Percentiles rank a stretch among this genome's conserved stretches.
These are phyloP conservation scores for Ceratonia siliqua DNA, from an alignment of 306 rosid genomes.

Conservation along the genomic window DNA sequence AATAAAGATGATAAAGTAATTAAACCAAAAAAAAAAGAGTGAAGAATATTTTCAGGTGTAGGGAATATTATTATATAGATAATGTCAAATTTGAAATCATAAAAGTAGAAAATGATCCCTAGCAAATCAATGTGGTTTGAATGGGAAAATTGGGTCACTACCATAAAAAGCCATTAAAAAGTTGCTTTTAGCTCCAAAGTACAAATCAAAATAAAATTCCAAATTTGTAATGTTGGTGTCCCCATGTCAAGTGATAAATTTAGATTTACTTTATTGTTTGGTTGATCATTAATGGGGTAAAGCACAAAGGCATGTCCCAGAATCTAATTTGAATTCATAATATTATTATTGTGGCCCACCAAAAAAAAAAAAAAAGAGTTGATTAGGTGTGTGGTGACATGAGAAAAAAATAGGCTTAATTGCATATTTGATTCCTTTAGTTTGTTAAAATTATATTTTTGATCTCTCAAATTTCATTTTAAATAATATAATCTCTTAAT, in stretches of 20 bases:
- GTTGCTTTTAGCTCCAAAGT: slow-evolving; percentile 34
- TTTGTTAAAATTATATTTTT: too few species aligned
- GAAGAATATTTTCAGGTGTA: not conserved
- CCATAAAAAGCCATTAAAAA: slow-evolving; percentile 19
- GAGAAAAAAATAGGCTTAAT: too few species aligned
- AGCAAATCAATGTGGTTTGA: slow-evolving; percentile 23
- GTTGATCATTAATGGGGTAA: not conserved
- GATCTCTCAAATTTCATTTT: too few species aligned
- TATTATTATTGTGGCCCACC: not conserved
- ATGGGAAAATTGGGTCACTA: slow-evolving; percentile 1
- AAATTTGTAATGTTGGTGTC: not conserved
- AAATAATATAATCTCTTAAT: too few species aligned
- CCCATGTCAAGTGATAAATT: not conserved
- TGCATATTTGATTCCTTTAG: too few species aligned
- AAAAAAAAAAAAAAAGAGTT: too few species aligned
- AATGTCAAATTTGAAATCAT: slow-evolving; percentile 24
- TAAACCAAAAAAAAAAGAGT: slow-evolving; percentile 6
- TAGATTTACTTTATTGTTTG: not conserved
- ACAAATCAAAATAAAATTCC: not conserved
- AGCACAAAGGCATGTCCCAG: not conserved
- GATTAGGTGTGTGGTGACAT: too few species aligned
- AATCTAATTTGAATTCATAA: not conserved
- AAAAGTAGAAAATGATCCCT: slow-evolving; percentile 17
- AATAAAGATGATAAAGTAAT: too few species aligned
- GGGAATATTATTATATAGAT: not conserved